A percentile compares a stretch with the other conserved stretches of the same genome.
phyloP scores from a whole-genome alignment of 495 filamentous ascomycete genomes.

The Aspergillus haitiensis region DNA sequence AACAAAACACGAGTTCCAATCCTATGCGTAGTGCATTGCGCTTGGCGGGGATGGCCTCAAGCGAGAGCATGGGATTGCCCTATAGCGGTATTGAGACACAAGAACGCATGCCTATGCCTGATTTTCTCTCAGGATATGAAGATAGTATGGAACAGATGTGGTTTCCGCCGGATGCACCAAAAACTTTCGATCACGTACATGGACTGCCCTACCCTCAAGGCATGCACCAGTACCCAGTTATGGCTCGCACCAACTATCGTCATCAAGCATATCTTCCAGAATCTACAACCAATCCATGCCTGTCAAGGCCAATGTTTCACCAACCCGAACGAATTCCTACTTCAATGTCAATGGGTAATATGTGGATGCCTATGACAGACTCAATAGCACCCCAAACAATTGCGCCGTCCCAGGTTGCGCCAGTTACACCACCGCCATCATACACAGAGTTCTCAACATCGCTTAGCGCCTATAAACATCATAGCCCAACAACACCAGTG shows the following conservation, averaged over 20 bases:
- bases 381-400: conserved; percentile 45
- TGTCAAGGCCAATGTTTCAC: conserved; percentile 48
- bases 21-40: conserved; percentile 44
- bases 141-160: conserved; percentile 48
- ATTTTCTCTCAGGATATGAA: conserved; percentile 46
- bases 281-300: conserved; percentile 44
- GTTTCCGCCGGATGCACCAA: conserved; percentile 42
- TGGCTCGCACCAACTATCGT: conserved; percentile 43
- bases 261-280: conserved; percentile 43
- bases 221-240: conserved; percentile 41
- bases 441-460: conserved; percentile 45
- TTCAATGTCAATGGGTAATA: conserved; percentile 47
- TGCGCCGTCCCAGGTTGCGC: conserved; percentile 39
- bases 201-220: conserved; percentile 38
- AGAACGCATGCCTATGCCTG: conserved; percentile 41
- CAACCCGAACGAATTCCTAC: conserved; percentile 42
- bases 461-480: conserved; percentile 39
- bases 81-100: conserved; percentile 40
- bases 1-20: conserved; percentile 37
- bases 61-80: conserved; percentile 37
- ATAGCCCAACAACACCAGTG: conserved; percentile 45
- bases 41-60: conserved; percentile 38
- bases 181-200: conserved; percentile 37
- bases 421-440: conserved; percentile 44
- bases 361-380: conserved; percentile 45